Conservation (phyloP, 192 early-diverging fungal species). For the Backusella psychrophila region DNA sequence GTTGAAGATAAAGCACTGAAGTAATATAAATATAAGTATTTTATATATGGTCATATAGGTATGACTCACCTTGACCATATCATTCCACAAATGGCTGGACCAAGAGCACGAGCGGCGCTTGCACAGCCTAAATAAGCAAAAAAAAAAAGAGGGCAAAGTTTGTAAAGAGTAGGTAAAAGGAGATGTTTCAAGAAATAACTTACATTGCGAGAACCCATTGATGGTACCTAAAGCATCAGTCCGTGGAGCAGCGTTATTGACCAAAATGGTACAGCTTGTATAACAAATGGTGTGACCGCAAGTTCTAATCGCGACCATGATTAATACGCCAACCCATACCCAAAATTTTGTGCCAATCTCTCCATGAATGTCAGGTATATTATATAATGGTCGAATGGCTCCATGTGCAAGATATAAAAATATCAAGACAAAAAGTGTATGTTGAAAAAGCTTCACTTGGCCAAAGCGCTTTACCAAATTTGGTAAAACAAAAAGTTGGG, state of each 20-base stretch:
- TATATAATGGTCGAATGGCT: slow-evolving; percentile 18
- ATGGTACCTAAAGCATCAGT: slow-evolving; percentile 46
- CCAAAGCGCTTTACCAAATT: slow-evolving; percentile 42
- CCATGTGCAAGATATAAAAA: slow-evolving; percentile 17
- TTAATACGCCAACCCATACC: slow-evolving; percentile 29
- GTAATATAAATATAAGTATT: neutral
- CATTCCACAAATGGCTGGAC: slow-evolving; percentile 48
- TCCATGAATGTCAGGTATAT: slow-evolving; percentile 21
- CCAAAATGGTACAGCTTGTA: slow-evolving; percentile 44
- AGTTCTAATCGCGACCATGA: slow-evolving; percentile 17
- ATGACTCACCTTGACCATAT: slow-evolving; percentile 39
- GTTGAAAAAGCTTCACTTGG: slow-evolving; percentile 38
- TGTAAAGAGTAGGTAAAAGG: neutral
- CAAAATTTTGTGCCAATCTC: slow-evolving; percentile 16
- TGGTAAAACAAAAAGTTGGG: slow-evolving; percentile 51
- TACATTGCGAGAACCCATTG: slow-evolving; percentile 54
- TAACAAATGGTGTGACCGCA: slow-evolving; percentile 28
- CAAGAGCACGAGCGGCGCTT: slow-evolving; percentile 40
- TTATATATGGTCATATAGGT: neutral
- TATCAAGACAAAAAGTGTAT: slow-evolving; percentile 17
- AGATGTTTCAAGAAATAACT: neutral
- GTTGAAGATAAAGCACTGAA: slow-evolving; percentile 5
- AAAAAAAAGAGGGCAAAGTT: neutral
- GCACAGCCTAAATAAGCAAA: slow-evolving; percentile 11
- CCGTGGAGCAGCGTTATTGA: slow-evolving; percentile 47